Evolutionary conservation across 2,329 filamentous ascomycete genomes (phyloP), one percentile per base, ranked within the genome.

Genomic region (Aspergillus piperis): DNA sequence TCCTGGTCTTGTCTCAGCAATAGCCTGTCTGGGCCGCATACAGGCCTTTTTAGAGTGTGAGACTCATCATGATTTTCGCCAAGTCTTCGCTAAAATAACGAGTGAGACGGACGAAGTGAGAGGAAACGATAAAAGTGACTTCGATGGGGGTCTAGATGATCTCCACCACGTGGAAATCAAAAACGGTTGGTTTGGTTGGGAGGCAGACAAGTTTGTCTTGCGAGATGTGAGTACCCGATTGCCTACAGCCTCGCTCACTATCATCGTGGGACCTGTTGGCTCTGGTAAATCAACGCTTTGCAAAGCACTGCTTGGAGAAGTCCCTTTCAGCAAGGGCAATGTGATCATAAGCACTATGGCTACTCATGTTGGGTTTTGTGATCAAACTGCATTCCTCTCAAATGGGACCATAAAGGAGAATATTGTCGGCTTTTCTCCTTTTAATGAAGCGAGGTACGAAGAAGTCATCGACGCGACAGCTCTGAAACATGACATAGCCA

Each of bases 181-280:
- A 67, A 61, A 57, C 15, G 53, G 1, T 64, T 54, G 36, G 17
- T 49, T 59, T 42, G 60, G 53, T 19, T 62, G 60, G 60, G 32
- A 57, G 4, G 39, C 23, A 3, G 48, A 49, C 2, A 53, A 38
- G 66, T 64, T 58, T 54, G 62, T 64, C 13, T 50, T 70, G 13
- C 60, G 61, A 1, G 41, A 63, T 11, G 10, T 71, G 7, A 54
- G 49, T 36, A 32, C 57, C 41, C 32, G 41, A 3, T 38, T 72
- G 10, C 2, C 48, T 54, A 44, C 27, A 36, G 21, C 58, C 54
- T 13, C 58, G 27, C 6, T 63, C n/a, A 66, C 57, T 25, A 63
- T 66, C 1, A 57, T 81, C 17, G 68, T 80, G 53, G 79, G 79
- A 10, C 78, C 80, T 10, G 74, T 80, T 15, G 79, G 77, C 11